These are phyloP conservation scores for Trichosporon sp. DNA, from an alignment of 1,284 basidiomycete genomes.

Conservation along the genomic window DNA sequence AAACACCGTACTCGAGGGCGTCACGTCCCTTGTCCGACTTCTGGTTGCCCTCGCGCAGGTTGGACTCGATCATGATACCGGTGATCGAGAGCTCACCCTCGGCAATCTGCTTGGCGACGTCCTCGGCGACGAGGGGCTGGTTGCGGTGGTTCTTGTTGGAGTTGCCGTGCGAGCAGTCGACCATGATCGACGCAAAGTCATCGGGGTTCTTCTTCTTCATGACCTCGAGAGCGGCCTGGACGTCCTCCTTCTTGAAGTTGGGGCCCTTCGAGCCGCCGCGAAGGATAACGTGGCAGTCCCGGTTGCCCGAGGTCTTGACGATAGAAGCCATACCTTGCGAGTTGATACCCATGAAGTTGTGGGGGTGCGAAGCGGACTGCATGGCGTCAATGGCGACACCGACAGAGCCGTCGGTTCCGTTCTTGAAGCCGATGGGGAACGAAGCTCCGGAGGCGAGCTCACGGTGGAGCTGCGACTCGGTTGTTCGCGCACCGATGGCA, in stretches of 20 bases:
- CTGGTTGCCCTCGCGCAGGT: constrained; percentile 85
- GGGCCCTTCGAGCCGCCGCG: constrained; percentile 86
- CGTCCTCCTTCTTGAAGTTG: constrained; percentile 69
- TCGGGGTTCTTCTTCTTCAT: constrained; percentile 63
- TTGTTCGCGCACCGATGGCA: constrained; percentile 93
- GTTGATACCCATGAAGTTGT: constrained; percentile 98
- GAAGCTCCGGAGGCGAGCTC: constrained; percentile 57
- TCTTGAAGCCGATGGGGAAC: constrained; percentile 81
- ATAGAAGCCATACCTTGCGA: constrained; percentile 91
- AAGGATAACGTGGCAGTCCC: constrained; percentile 90
- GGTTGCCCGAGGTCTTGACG: constrained; percentile 90
- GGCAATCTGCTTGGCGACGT: constrained; percentile 74
- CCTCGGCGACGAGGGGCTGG: constrained; percentile 89
- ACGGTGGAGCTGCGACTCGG: constrained; percentile 95
- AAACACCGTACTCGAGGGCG: constrained; percentile 77
- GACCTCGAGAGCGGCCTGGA: constrained; percentile 68
- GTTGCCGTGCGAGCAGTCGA: constrained; percentile 67
- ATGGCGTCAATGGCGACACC: constrained; percentile 89
- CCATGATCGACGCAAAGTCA: constrained; percentile 57
- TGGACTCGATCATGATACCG: constrained; percentile 89
- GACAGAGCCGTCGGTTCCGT: constrained; percentile 92
- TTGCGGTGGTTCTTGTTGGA: constrained; percentile 89
- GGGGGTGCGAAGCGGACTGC: constrained; percentile 85
- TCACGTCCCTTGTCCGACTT: constrained; percentile 63
- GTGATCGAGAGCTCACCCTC: constrained; percentile 77